A percentile compares a stretch with the other conserved stretches of the same genome.
phyloP scores from a whole-genome alignment of 441 rosid genomes.

The Erodium chrysanthum region DNA sequence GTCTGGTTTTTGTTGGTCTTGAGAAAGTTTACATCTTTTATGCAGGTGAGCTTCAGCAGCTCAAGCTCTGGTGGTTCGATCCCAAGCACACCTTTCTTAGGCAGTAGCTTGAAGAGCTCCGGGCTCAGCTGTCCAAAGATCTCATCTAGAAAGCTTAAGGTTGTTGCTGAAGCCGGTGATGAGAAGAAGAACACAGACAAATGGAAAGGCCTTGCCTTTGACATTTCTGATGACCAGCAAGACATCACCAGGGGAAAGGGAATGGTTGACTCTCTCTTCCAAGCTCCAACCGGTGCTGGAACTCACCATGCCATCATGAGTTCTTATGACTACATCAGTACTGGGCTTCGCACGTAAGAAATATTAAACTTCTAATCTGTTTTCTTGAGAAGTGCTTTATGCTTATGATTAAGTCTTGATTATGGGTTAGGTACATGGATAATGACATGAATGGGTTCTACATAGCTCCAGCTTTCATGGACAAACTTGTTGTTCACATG shows the following conservation, averaged over 20 bases:
- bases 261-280: slow-evolving; percentile 41
- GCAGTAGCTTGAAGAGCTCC: slow-evolving; percentile 26
- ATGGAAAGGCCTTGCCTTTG: slow-evolving; percentile 36
- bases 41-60: slow-evolving; percentile 28
- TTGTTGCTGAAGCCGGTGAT: slow-evolving; percentile 27
- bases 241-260: slow-evolving; percentile 46
- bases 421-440: slow-evolving; percentile 20
- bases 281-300: slow-evolving; percentile 36
- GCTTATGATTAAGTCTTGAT: too few relatives aligned
- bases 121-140: slow-evolving; percentile 13
- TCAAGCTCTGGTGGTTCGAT: slow-evolving; percentile 13
- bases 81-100: slow-evolving; percentile 25
- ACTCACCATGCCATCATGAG: slow-evolving; percentile 38
- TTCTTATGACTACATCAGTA: slow-evolving; percentile 37
- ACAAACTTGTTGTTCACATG: slow-evolving; percentile 31
- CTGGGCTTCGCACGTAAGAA: slow-evolving; percentile 34
- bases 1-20: too few relatives aligned
- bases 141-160: slow-evolving; percentile 18
- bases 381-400: too few relatives aligned
- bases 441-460: slow-evolving; percentile 28
- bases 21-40: too few relatives aligned
- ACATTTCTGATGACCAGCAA: slow-evolving; percentile 39
- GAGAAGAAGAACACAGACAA: slow-evolving; percentile 29
- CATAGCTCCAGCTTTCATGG: slow-evolving; percentile 32
- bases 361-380: too few relatives aligned